Evolutionary conservation across 2,329 filamentous ascomycete species (phyloP), one percentile per base, ranked within the genome.

Genomic region (Penicillium sp.): DNA sequence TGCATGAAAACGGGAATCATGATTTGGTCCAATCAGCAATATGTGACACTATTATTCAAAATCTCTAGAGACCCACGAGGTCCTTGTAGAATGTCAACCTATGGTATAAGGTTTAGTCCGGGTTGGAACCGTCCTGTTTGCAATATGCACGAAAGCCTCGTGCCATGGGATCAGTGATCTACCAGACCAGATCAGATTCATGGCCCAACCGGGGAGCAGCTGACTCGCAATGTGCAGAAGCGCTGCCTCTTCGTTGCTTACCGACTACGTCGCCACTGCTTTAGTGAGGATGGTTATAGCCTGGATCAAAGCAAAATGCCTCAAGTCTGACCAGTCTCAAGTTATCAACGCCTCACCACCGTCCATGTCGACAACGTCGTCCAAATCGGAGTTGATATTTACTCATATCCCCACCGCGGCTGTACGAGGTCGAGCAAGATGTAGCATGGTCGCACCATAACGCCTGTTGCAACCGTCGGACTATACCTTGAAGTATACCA

Each of bases 381-480:
- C 30, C 12, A 39, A 34, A 9, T 40, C 18, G 35, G 47, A 40
- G 27, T 49, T 43, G 28, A 18, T 40, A 36, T 44, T 38, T 34
- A 41, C 28, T 43, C 49, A 55, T 47, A 52, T 54, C 28, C 44
- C 5, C 22, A 25, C 28, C 47, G 33, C 49, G 54, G 48, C 43
- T 56, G 57, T 61, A 55, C 52, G 47, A 59, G 41, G 49, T 46
- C 38, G 48, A 53, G 49, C 49, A 48, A 54, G 52, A 54, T 47
- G 46, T 35, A 40, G 46, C 49, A 41, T 28, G 36, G 50, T 51
- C 36, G 34, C 41, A 54, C 52, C 44, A 56, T 44, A 49, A 50
- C 45, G 49, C 51, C 43, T 19, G 40, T 35, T 30, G 18, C 13
- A n/a, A 31, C 36, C 35, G 14, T 25, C 31, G 11, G 22, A 35